phyloP scores from a whole-genome alignment of 306 rosid species.

The Cucurbita maxima region DNA sequence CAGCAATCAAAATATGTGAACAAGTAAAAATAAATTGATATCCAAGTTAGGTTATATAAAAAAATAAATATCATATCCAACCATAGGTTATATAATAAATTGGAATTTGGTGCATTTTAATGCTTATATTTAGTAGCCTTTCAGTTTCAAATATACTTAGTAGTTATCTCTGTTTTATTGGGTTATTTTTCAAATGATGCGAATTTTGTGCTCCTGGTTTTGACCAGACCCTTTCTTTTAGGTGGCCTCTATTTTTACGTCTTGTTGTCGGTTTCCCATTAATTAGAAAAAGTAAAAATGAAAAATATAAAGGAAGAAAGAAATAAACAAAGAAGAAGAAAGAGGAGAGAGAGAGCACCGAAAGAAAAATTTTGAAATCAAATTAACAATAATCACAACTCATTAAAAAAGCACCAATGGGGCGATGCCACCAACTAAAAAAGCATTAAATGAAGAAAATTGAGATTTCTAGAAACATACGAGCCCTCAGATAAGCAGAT shows the following conservation, averaged over 20 bases:
- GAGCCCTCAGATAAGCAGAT: constrained; percentile 43
- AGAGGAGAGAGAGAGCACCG: neutral
- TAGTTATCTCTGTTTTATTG: neutral
- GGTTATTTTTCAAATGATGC: neutral
- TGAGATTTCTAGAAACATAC: constrained; percentile 25
- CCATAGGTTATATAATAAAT: neutral
- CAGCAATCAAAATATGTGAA: neutral
- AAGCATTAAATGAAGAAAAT: constrained; percentile 3
- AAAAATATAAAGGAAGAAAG: too few species aligned
- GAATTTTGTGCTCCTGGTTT: neutral
- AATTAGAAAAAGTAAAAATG: neutral
- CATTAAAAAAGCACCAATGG: neutral
- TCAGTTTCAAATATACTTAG: neutral
- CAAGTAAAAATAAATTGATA: neutral
- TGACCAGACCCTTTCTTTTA: neutral
- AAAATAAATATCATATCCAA: neutral
- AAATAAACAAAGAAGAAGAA: neutral
- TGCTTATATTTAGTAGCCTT: neutral
- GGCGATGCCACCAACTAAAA: neutral
- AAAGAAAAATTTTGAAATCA: neutral
- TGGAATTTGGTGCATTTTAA: neutral
- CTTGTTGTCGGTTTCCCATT: neutral
- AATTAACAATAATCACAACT: neutral
- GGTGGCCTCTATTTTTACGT: neutral
- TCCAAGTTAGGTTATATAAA: neutral